Evolutionary conservation across 2,329 filamentous ascomycete genomes (phyloP), one percentile per base, ranked within the genome.

Genomic region (Penicillium frequentans): DNA sequence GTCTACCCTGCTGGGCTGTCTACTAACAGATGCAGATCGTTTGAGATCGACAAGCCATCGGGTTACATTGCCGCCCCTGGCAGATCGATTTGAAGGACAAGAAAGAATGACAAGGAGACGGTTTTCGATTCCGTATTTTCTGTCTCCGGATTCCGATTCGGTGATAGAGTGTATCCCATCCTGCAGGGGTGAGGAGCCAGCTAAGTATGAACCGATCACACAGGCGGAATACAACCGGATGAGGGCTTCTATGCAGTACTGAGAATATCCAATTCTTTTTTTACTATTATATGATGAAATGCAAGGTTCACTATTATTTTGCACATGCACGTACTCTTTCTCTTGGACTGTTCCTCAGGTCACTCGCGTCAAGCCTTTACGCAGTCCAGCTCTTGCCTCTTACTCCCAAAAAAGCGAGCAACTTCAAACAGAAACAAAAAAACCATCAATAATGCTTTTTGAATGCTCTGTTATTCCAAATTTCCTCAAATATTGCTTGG

Each of bases 91-190:
- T 56, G 72, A 68, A 45, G 77, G 73, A 1, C 64, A 66, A 1
- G 66, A 76, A 14, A 66, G 73, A 3, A 79, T 83, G 73, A 83
- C 81, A 3, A 71, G 73, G 31, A 75, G 79, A 21, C 72, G 84
- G 14, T 86, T 84, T 60, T 86, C 84, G 9, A 86, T 86, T 52
- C 83, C 84, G 0, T 86, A 85, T 64, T 86, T 87, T 54, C 75
- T 86, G 31, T 71, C 75, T 6, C 81, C 83, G 0, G 79, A 84
- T 59, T 73, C 77, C 3, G 73, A 79, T 44, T 72, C 77, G 3
- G 68, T 81, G 9, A 81, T 86, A 51, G 80, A 84, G 63, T 83
- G 81, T 61, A 73, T 85, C 46, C 74, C 78, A 1, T 77, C 77
- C 5, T 83, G 80, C 59, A 73, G 71, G 23, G 74, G 74, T 10